Evolutionary conservation across 2,329 filamentous ascomycete species (phyloP), one percentile per base, ranked within the genome.

Genomic region (Lasiodiplodia hormozganensis): DNA sequence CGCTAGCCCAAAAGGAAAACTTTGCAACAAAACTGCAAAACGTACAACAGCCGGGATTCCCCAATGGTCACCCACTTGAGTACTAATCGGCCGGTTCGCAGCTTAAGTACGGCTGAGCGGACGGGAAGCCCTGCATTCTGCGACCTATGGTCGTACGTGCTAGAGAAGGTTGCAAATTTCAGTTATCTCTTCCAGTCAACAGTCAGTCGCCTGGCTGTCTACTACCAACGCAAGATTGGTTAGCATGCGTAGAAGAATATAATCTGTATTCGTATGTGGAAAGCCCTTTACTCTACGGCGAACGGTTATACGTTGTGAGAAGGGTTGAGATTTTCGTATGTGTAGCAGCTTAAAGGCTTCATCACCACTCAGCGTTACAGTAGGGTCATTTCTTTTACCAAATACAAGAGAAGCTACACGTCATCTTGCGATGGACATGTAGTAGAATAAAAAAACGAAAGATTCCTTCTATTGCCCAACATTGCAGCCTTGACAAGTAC

Each of bases 1-100:
- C 43, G n/a, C 10, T 47, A 47, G 43, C 43, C 21, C 43, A 21
- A 21, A 21, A 21, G 86, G 83, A 4, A 53, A 25, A 25, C 1
- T 4, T 31, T 4, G 14, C 25, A 25, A 25, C 23, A 11, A 25
- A 31, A 31, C 3, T 28, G 6, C 14, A 53, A 53, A 53, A 53
- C 23, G 51, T 53, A 53, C 51, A 53, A 53, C 51, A 53, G 51
- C 51, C 51, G 23, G 23, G 51, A 53, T 53, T 53, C 51, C 51
- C 51, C 51, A 53, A 53, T 53, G 12, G 51, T 53, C 51, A 53
- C 51, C 51, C 51, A 53, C 51, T 53, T 53, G 23, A 28, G 51
- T 53, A 56, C 53, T 36, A 36, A 56, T 56, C n/a, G 53, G 28
- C 53, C 53, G 53, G 53, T 56, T 56, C 53, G 31, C 53, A 56